These are phyloP conservation scores for Ophiorrhiza pumila DNA, from an alignment of 257 asterid genomes.

Conservation along the genomic window DNA sequence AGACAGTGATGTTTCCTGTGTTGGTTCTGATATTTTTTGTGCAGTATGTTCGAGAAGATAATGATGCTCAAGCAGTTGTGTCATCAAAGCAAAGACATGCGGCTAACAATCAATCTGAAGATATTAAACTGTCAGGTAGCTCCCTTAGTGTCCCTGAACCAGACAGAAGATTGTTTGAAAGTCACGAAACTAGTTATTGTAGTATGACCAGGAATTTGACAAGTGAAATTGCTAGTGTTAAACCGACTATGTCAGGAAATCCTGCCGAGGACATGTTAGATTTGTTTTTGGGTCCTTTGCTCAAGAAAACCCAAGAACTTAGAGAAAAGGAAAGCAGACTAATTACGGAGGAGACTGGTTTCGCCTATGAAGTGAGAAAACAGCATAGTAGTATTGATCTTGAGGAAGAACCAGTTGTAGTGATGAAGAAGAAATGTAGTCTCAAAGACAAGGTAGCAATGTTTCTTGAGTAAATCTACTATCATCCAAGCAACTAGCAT, in stretches of 20 bases:
- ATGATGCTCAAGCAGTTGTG: neutral
- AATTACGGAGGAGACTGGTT: constrained; percentile 17
- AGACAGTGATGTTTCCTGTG: neutral
- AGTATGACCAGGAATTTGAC: constrained; percentile 10
- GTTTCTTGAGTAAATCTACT: constrained; percentile 25
- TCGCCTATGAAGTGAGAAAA: constrained; percentile 17
- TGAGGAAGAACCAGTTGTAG: constrained; percentile 16
- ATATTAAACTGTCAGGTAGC: constrained; percentile 6
- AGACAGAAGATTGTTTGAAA: neutral
- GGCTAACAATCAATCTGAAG: neutral
- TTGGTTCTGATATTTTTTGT: neutral
- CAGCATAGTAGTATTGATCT: constrained; percentile 7
- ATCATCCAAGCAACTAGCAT: neutral
- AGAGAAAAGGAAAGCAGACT: constrained; percentile 23
- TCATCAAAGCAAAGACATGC: neutral
- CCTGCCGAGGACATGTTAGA: constrained; percentile 40
- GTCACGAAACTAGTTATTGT: constrained; percentile 7
- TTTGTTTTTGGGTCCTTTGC: constrained; percentile 41
- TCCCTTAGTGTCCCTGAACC: constrained; percentile 7
- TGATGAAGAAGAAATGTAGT: constrained; percentile 42
- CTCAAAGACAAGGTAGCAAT: constrained; percentile 46
- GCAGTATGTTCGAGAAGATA: constrained; percentile 24
- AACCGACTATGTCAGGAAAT: constrained; percentile 28
- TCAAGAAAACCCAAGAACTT: constrained; percentile 27
- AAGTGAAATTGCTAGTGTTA: constrained; percentile 11